phyloP scores from a whole-genome alignment of 2,329 filamentous ascomycete species.

The Verticillium albo-atrum region DNA sequence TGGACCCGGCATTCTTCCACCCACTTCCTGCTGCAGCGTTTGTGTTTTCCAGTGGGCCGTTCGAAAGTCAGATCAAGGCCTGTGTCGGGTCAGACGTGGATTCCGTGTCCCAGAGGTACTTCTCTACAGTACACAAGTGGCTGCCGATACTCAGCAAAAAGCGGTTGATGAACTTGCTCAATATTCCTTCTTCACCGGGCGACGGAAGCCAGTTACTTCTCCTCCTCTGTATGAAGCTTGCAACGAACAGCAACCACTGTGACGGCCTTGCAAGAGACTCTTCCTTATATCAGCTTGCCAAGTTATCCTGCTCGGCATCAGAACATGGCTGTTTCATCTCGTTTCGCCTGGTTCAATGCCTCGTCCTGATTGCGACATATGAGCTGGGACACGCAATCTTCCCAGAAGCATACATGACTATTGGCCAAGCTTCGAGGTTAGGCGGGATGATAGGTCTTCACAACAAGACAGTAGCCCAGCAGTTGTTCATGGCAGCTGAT shows the following conservation, averaged over 20 bases:
- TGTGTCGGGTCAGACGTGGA: background rate
- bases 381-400: conserved; percentile 12
- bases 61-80: background rate
- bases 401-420: conserved; percentile 14
- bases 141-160: conserved; percentile 14
- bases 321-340: conserved; percentile 10
- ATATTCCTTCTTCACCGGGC: background rate
- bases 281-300: conserved; percentile 6
- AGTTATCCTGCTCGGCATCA: conserved; percentile 5
- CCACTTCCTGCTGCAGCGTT: background rate
- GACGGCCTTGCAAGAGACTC: conserved; percentile 3
- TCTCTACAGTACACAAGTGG: conserved; percentile 10
- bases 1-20: conserved; percentile 9
- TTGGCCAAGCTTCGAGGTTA: conserved; percentile 12
- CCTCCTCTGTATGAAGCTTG: conserved; percentile 14
- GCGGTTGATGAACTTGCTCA: conserved; percentile 5
- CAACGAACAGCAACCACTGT: background rate
- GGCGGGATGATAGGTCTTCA: conserved; percentile 12
- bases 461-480: background rate
- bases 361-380: conserved; percentile 8
- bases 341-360: conserved; percentile 10
- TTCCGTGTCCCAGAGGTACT: conserved; percentile 5
- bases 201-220: conserved; percentile 8
- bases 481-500: conserved; percentile 9
- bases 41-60: background rate